phyloP scores from a whole-genome alignment of 441 rosid species.

The Macaranga tanarius region DNA sequence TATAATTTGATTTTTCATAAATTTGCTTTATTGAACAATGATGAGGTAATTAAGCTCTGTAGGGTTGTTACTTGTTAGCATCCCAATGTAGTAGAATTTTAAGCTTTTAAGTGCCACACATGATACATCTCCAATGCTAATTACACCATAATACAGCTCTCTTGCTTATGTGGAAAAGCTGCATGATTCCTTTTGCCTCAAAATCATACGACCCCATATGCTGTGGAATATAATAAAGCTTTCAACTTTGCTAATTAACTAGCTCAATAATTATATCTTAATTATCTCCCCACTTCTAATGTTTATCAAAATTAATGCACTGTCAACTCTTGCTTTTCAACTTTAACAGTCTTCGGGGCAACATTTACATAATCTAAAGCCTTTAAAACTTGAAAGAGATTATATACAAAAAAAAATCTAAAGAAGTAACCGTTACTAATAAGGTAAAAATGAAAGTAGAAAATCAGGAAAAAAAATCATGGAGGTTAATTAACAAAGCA shows the following conservation, averaged over 20 bases:
- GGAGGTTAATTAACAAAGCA: too few species aligned
- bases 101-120: conserved; percentile 13
- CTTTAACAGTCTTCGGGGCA: not conserved
- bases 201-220: conserved; percentile 31
- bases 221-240: conserved; percentile 24
- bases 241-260: conserved; percentile 13
- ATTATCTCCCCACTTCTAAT: too few species aligned
- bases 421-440: not conserved
- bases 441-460: not conserved
- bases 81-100: conserved; percentile 12
- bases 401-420: not conserved
- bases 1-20: too few species aligned
- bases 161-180: conserved; percentile 29
- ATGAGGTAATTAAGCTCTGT: not conserved
- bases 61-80: not conserved
- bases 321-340: not conserved
- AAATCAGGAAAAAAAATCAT: not conserved
- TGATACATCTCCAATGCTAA: conserved; percentile 22
- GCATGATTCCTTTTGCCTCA: conserved; percentile 46
- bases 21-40: too few species aligned
- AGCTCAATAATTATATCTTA: too few species aligned
- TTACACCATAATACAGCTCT: conserved; percentile 26
- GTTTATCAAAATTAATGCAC: conserved; percentile 2
- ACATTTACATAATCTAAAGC: not conserved
- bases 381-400: too few species aligned